Conservation (phyloP, 257 asterid species). For the Petrea volubilis region DNA sequence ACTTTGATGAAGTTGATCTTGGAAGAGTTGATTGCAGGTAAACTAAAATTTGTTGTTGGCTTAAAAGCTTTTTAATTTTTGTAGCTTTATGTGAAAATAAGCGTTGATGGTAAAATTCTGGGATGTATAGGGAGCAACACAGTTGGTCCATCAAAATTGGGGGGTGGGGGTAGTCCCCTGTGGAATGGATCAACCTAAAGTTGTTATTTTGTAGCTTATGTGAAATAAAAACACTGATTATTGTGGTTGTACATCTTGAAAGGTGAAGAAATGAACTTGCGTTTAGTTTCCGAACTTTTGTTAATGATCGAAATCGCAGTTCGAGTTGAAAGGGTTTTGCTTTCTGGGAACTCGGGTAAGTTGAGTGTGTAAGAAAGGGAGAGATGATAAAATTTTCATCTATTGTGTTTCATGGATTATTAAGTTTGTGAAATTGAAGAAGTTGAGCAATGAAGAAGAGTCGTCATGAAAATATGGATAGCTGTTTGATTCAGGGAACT, state of each 20-base stretch:
- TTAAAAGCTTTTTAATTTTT: too few species aligned
- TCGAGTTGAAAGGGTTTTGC: not conserved
- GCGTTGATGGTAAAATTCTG: not conserved
- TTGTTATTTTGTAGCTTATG: constrained; percentile 11
- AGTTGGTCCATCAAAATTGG: too few species aligned
- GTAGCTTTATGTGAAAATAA: not conserved
- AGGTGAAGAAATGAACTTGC: not conserved
- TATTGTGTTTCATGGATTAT: too few species aligned
- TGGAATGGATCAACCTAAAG: not conserved
- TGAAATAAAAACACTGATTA: not conserved
- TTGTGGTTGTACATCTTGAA: not conserved
- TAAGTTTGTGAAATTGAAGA: too few species aligned
- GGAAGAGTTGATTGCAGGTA: not conserved
- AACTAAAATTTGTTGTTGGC: not conserved
- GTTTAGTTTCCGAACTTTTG: not conserved
- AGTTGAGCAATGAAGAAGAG: too few species aligned
- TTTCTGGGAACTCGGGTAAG: too few species aligned
- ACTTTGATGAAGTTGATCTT: not conserved
- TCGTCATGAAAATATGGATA: too few species aligned
- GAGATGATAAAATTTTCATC: too few species aligned
- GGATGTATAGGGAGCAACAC: not conserved
- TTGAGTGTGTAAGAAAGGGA: too few species aligned
- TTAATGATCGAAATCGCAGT: not conserved
- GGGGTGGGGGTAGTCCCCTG: too few species aligned
- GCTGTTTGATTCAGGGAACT: not conserved